Evolutionary conservation across 768 basidiomycete species (phyloP), one percentile per base, ranked within the genome.

Genomic region (Leccinum imitatum): DNA sequence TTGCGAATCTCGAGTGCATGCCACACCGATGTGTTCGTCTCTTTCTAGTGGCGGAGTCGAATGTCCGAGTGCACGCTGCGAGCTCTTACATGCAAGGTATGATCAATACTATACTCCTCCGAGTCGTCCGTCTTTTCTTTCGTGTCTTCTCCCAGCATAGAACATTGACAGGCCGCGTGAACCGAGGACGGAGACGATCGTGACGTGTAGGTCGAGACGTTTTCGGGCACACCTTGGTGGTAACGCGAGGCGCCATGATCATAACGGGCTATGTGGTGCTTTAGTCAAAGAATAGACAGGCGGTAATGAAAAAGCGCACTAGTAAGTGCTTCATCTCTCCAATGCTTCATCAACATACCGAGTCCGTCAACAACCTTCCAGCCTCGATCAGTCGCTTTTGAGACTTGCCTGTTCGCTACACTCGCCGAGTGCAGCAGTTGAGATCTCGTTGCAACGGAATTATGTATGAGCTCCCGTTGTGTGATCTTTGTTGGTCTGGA

Each of bases 391-490:
- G 93, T 58, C 87, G 79, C 63, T 87, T 85, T 73, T 94, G 90
- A 0, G 87, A 84, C 71, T 90, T 37, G 88, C 85, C 65, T 91
- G 90, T 51, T 88, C 87, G 57, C 84, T 85, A 79, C 98, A 98
- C 62, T 90, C 88, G 21, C 83, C 77, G 21, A 94, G 77, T 0
- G 93, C 95, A 9, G 81, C 83, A 5, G 88, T 76, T 3, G 95
- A 89, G 57, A 99, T 97, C 74, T 98, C 97, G 68, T 98, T 97
- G 64, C 97, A 99, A 62, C 97, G 89, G 84, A 98, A 99, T 73
- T 99, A 96, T 0, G 97, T 25, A 99, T 78, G 4, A 99, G 84
- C 67, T 99, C 97, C 69, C 98, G 96, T 70, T 99, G 97, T 0
- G 97, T 98, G 85, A 72, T 98, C 95, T 73, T 97, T 97, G 79